Base-by-base conservation (phyloP, 176 grass and related monocot genomes). In the Olyra latifolia region DNA sequence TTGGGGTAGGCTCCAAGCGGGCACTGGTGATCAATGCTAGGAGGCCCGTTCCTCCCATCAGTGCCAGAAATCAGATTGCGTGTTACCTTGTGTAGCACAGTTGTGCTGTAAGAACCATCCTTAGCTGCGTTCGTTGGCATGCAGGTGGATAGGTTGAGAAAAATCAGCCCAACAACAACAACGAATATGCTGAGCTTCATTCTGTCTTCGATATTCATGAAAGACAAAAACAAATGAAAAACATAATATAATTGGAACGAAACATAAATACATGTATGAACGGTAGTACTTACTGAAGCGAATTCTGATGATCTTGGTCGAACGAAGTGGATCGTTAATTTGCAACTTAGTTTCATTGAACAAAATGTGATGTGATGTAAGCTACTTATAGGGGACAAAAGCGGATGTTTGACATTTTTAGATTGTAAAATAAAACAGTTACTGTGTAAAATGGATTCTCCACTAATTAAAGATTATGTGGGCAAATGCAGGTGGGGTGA, bases 21-120 rank as follows among this genome's bases (percentile, higher is more conserved):
- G 69, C 86, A 88, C 30, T 88, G 86, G 42, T 88, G 86, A 72
- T 88, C 75, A 4, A 61, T 88, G 61, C 86, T 69, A 1, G 86
- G 86, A 68, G 86, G 75, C 20, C 86, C 81, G 3, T 32, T 80
- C 24, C 52, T 88, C 20, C 81, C 86, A 9, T 88, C 86, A 0
- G 75, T 84, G 2, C 61, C 30, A 0, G 75, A n/a, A 24, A 69
- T 74, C 50, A 84, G 22, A 20, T 8, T 88, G 17, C 61, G 61
- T 10, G 44, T 52, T 79, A 79, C 42, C 12, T 29, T 84, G 6
- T 30, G 69, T 24, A 10, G 8, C 11, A 30, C 10, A 9, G 7
- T 30, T 19, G 38, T n/a, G 57, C 27, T 6, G 3, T 72, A 6
- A 46, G 24, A 63, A 63, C 8, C 65, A 57, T 71, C 45, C 38